Evolutionary conservation across 371 early-diverging fungal genomes (phyloP).

Genomic region (Polyrhizophydium stewartii): DNA sequence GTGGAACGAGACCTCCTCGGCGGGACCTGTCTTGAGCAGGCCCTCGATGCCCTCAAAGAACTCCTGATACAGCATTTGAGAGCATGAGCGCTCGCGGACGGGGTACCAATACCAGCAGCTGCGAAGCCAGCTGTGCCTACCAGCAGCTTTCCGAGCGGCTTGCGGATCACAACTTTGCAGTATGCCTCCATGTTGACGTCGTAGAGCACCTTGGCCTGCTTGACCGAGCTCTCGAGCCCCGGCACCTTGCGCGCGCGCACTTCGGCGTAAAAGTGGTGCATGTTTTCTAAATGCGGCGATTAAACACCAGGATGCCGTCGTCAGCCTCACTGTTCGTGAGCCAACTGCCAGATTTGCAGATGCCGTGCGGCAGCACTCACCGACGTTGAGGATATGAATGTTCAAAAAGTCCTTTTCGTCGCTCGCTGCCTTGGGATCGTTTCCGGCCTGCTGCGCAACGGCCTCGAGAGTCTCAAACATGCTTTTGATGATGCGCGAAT

Average conservation of each 20-base stretch:
- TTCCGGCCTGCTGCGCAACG: constrained; percentile 49
- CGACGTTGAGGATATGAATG: constrained; percentile 77
- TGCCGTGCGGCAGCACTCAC: constrained; percentile 34
- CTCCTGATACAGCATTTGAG: constrained; percentile 56
- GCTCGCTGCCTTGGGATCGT: constrained; percentile 35
- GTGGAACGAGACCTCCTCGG: constrained; percentile 83
- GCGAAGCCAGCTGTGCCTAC: constrained; percentile 46
- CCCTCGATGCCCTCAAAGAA: constrained; percentile 93
- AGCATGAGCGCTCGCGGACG: background rate
- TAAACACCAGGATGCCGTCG: background rate
- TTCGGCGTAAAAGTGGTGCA: constrained; percentile 84
- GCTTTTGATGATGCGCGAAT: constrained; percentile 73
- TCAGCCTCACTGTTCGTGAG: background rate
- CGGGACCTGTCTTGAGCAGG: constrained; percentile 66
- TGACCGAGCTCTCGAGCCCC: constrained; percentile 70
- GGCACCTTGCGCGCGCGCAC: constrained; percentile 62
- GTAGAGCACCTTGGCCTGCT: constrained; percentile 78
- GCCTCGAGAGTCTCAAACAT: constrained; percentile 90
- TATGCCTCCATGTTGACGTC: constrained; percentile 79
- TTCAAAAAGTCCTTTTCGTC: constrained; percentile 94
- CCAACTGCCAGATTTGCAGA: background rate
- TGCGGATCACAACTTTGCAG: constrained; percentile 77
- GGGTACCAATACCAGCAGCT: background rate
- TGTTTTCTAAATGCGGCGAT: constrained; percentile 68
- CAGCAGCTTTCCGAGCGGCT: constrained; percentile 80